Base-by-base conservation (phyloP, 2,329 filamentous ascomycete species). In the Dichotomopilus funicola region DNA sequence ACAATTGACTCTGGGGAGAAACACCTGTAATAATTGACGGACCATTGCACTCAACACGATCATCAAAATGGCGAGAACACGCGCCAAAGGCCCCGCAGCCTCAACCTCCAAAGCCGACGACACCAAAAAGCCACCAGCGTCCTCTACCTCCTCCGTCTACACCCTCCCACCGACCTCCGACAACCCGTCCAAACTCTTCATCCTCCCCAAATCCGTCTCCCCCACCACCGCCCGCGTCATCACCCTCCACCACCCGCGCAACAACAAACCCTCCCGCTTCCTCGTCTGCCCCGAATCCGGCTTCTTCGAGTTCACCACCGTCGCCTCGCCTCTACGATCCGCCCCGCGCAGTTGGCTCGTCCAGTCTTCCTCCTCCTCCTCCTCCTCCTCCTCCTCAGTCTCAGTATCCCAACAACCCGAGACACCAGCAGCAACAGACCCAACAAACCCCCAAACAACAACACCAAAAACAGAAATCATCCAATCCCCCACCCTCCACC, bases 401-500 rank as follows among this genome's bases (percentile, higher is more conserved):
- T 27, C 19, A 27, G 19, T 27, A 27, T 27, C 19, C 19, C 19
- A 27, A 27, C 19, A 27, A 27, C 9, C 12, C 8, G 37, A 40
- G 35, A 61, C 43, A 41, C 46, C 3, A 57, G n/a, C 50, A 46
- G 3, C 44, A 59, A n/a, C 37, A 33, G 10, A 45, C 6, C 34
- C 33, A 38, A 61, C 63, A 36, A 63, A 67, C 69, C 0, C 70
- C 73, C 40, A 10, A 31, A 13, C 48, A 13, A 34, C 13, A 9
- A 34, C 31, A 34, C 27, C 31, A 31, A 8, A 33, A 3, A 35
- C 53, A 13, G 41, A 55, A 46, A 62, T 89, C 31, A 79, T 84
- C 37, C 84, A 85, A 64, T 78, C 78, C 44, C 83, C 89, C 37
- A 84, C 91, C 57, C 73, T 97, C n/a, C 87, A 88, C 64, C 72